Base-by-base conservation (phyloP, 2,329 filamentous ascomycete species). In the Cadophora sp. region DNA sequence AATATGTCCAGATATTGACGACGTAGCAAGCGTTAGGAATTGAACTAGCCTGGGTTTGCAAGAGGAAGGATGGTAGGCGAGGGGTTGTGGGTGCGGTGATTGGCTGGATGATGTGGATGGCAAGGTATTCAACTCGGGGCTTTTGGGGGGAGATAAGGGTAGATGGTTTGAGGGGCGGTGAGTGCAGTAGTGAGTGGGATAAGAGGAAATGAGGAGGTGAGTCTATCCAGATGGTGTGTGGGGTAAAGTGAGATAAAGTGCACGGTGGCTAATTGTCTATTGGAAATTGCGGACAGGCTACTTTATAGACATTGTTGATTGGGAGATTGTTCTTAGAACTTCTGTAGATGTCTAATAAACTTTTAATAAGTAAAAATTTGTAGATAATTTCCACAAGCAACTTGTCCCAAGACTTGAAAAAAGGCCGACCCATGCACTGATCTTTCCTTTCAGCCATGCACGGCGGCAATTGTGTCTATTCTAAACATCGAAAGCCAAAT, bases 181-280 rank as follows among this genome's bases (percentile, higher is more conserved):
- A 33, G 27, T 7, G 24, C 18, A 24, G 9, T 13, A 8, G 50
- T 50, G 50, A 2, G 7, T 39, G 18, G 50, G 27, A 3, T 9
- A 5, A 22, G 45, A n/a, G n/a, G n/a, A n/a, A n/a, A n/a, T 53
- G 14, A 4, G 50, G 24, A 33, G 27, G 50, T 53, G 50, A 18
- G 18, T 33, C 50, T 53, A 53, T 33, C 50, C 24, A 53, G 14
- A 18, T 53, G 27, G 27, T 3, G 27, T 30, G 50, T 13, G 50
- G 50, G 50, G 50, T 33, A 53, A 9, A 4, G 50, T 51, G 18
- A 18, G 30, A 27, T 33, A 16, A 53, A 4, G 14, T 2, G 20
- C 2, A n/a, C 14, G 50, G 50, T 24, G 50, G 50, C 50, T 53
- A 53, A 33, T 53, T 53, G 50, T 30, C 27, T 53, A 53, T 16